A percentile compares a stretch with the other conserved stretches of the same genome.
Conservation (phyloP, 805 yeast genomes). For the Candida loeiensis region DNA sequence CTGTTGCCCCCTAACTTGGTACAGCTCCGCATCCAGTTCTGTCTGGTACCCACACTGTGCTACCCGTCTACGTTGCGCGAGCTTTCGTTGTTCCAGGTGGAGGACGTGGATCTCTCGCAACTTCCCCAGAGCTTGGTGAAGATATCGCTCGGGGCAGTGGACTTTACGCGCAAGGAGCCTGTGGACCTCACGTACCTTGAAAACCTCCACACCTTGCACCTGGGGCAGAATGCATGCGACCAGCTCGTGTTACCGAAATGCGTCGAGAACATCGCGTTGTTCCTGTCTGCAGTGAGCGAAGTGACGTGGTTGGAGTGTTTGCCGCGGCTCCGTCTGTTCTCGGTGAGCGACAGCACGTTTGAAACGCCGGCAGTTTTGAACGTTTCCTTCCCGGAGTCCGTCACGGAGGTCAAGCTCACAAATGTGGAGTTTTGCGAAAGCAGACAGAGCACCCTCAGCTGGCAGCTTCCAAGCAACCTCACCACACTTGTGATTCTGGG, state of each 20-base stretch:
- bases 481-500: constrained; percentile 1
- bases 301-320: constrained; percentile 1
- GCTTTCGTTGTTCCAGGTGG: constrained; percentile 2
- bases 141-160: constrained; percentile 1
- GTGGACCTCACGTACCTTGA: constrained; percentile 5
- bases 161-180: neutral
- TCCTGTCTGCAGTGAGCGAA: neutral
- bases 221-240: constrained; percentile 3
- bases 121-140: constrained; percentile 2
- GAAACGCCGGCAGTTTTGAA: constrained; percentile 6
- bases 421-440: constrained; percentile 2
- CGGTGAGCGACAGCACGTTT: constrained; percentile 2
- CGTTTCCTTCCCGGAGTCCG: neutral
- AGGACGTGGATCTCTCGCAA: constrained; percentile 4
- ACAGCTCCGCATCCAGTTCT: constrained; percentile 1
- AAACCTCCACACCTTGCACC: constrained; percentile 1
- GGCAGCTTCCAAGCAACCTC: constrained; percentile 3
- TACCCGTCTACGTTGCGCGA: constrained; percentile 4
- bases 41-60: constrained; percentile 1
- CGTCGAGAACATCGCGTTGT: constrained; percentile 1
- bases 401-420: constrained; percentile 1
- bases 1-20: constrained; percentile 5
- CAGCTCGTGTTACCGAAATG: neutral
- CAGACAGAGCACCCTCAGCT: constrained; percentile 1
- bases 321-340: constrained; percentile 1